These are phyloP conservation scores for Hypoxylon sp. DNA, from an alignment of 2,329 filamentous ascomycete species.

Conservation along the genomic window DNA sequence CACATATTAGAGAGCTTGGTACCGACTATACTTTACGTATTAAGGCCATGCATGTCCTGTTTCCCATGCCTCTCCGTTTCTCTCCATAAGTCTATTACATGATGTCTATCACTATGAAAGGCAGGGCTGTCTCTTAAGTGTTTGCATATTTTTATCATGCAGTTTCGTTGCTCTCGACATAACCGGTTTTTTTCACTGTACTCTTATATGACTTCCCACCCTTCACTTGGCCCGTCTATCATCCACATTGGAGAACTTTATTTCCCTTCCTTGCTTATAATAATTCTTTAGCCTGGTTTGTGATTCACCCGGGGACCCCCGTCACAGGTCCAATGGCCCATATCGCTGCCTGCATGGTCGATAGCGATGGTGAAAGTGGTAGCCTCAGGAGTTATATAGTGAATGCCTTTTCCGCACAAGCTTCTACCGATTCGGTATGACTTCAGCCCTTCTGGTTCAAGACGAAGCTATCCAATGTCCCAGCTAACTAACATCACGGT, in stretches of 20 bases:
- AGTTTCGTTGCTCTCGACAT: constrained; percentile 42
- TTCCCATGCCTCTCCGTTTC: constrained; percentile 41
- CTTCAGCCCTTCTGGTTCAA: constrained; percentile 27
- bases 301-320: constrained; percentile 52
- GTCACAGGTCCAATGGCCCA: constrained; percentile 68
- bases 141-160: constrained; percentile 49
- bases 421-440: constrained; percentile 63
- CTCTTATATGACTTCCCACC: constrained; percentile 54
- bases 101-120: constrained; percentile 46
- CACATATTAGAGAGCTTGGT: constrained; percentile 32
- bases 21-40: constrained; percentile 45
- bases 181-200: constrained; percentile 46
- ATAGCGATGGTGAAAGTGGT: constrained; percentile 59
- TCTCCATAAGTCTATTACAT: constrained; percentile 31
- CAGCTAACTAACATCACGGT: constrained; percentile 48
- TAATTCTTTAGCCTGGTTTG: constrained; percentile 45
- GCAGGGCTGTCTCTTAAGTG: constrained; percentile 44
- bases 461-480: constrained; percentile 47
- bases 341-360: constrained; percentile 72
- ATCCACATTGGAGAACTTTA: constrained; percentile 50
- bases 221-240: constrained; percentile 50
- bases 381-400: constrained; percentile 65
- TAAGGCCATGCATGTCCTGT: constrained; percentile 49
- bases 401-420: constrained; percentile 63
- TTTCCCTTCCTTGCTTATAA: constrained; percentile 53